phyloP scores from a whole-genome alignment of 805 yeast species.

The Metschnikowia santaceciliae region DNA sequence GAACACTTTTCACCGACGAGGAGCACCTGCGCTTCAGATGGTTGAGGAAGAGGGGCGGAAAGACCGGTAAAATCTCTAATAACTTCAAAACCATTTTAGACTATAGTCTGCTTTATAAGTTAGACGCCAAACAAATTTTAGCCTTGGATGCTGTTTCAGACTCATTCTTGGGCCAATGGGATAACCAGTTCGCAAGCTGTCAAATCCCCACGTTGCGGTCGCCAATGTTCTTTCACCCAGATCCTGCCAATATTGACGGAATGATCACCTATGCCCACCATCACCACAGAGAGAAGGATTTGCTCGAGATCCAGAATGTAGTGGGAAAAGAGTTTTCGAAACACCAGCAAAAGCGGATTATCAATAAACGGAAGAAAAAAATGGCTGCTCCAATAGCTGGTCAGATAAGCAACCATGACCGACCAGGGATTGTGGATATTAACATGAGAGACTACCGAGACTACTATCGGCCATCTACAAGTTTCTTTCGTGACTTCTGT shows the following conservation, averaged over 20 bases:
- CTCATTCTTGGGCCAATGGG: conserved; percentile 41
- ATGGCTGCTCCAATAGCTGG: conserved; percentile 16
- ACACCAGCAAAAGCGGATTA: conserved; percentile 34
- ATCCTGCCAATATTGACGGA: conserved; percentile 43
- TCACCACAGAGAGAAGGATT: conserved; percentile 29
- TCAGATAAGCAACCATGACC: conserved; percentile 20
- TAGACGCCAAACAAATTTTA: conserved; percentile 26
- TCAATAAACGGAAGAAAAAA: conserved; percentile 17
- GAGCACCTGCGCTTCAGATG: conserved; percentile 47
- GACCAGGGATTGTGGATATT: conserved; percentile 35
- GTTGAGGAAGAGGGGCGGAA: conserved; percentile 32
- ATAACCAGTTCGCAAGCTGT: conserved; percentile 39
- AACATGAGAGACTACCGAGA: conserved; percentile 44
- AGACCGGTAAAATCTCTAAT: conserved; percentile 18
- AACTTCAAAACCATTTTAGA: conserved; percentile 12
- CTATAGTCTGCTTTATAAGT: conserved; percentile 12
- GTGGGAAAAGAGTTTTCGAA: conserved; percentile 44
- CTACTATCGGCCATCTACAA: conserved; percentile 42
- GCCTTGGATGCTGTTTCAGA: conserved; percentile 35
- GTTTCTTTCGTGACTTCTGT: conserved; percentile 38
- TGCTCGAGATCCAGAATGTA: conserved; percentile 40
- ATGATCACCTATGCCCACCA: conserved; percentile 38
- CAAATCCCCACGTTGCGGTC: conserved; percentile 41
- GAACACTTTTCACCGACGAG: conserved; percentile 42
- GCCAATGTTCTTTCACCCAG: conserved; percentile 48